A percentile compares a stretch with the other conserved stretches of the same genome.
phyloP scores from a whole-genome alignment of 2,329 filamentous ascomycete genomes.

The Ophiostoma australiae region DNA sequence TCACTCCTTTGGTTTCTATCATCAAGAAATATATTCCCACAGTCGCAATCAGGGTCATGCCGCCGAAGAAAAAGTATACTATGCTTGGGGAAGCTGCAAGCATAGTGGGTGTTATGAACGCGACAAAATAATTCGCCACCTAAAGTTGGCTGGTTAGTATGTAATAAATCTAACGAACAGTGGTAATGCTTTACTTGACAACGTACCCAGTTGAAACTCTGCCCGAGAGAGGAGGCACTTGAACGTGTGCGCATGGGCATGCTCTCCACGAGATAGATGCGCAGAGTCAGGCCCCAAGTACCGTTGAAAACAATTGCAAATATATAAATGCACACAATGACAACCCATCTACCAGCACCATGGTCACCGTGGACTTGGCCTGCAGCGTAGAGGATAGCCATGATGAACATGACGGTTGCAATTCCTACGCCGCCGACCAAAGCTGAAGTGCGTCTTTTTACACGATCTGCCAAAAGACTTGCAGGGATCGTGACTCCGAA shows the following conservation, averaged over 20 bases:
- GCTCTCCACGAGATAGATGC: conserved; percentile 13
- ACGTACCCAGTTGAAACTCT: conserved; percentile 14
- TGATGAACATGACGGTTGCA: background rate
- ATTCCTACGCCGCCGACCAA: background rate
- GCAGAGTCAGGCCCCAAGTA: conserved; percentile 1
- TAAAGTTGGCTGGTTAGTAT: background rate
- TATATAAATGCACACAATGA: conserved; percentile 15
- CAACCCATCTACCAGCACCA: conserved; percentile 2
- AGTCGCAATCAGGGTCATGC: background rate
- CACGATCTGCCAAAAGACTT: background rate
- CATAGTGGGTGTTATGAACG: conserved; percentile 11
- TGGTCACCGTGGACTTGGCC: background rate
- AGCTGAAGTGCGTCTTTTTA: conserved; percentile 5
- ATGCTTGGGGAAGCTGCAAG: conserved; percentile 11
- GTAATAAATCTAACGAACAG: background rate
- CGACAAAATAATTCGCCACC: conserved; percentile 14
- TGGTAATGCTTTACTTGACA: background rate
- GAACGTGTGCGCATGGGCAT: conserved; percentile 15
- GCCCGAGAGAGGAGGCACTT: background rate
- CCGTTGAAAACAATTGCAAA: conserved; percentile 10
- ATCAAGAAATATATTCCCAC: conserved; percentile 3
- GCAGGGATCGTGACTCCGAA: conserved; percentile 8
- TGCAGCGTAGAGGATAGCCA: background rate
- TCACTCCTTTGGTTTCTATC: conserved; percentile 5
- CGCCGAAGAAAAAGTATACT: conserved; percentile 9